Evolutionary conservation across 371 early-diverging fungal species (phyloP).

Genomic region (Paraphysoderma sedebokerense): DNA sequence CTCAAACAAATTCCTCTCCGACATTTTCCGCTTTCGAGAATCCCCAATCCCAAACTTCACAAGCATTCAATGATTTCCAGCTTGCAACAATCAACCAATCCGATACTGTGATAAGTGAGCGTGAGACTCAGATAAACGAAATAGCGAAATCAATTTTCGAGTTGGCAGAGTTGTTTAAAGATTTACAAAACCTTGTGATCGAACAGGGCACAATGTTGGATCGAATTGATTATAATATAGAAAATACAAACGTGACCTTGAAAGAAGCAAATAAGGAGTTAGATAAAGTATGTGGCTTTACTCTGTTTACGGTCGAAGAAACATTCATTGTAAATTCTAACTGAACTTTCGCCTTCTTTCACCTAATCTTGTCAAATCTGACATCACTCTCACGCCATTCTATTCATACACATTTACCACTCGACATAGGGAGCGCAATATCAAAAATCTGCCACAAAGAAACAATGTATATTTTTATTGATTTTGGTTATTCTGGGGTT

Average conservation of each 20-base stretch:
- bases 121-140: slow-evolving; percentile 79
- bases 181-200: slow-evolving; percentile 83
- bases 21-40: background rate
- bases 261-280: slow-evolving; percentile 72
- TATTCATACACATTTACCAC: background rate
- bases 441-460: slow-evolving; percentile 42
- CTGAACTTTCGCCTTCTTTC: background rate
- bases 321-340: background rate
- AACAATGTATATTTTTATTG: slow-evolving; percentile 41
- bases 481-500: slow-evolving; percentile 35
- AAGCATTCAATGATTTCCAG: slow-evolving; percentile 77
- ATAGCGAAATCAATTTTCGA: slow-evolving; percentile 83
- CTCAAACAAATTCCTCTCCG: background rate
- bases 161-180: slow-evolving; percentile 78
- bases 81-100: slow-evolving; percentile 48
- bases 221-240: slow-evolving; percentile 93
- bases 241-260: slow-evolving; percentile 56
- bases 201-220: slow-evolving; percentile 94
- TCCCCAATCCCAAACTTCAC: background rate
- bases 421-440: slow-evolving; percentile 33
- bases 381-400: background rate
- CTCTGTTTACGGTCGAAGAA: background rate
- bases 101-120: slow-evolving; percentile 48
- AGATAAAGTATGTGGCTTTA: slow-evolving; percentile 34
- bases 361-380: background rate